Conservation (phyloP, 805 yeast species). For the Nakazawaea siamensis region DNA sequence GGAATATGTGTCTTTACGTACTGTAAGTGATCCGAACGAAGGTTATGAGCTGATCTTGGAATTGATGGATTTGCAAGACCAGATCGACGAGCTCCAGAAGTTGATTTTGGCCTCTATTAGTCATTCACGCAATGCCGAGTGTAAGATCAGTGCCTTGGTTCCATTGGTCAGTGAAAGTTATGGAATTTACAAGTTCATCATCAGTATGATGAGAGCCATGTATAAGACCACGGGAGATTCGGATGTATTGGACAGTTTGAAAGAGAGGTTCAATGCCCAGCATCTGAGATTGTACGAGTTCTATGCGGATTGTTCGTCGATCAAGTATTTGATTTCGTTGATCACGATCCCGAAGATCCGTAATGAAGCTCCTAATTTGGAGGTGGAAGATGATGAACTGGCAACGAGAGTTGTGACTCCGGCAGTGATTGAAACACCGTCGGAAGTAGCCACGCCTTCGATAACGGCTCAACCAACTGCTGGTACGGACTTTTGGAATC, state of each 20-base stretch:
- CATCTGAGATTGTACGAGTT: slow-evolving; percentile 67
- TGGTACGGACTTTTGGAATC: slow-evolving; percentile 34
- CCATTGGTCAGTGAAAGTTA: slow-evolving; percentile 88
- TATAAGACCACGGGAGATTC: slow-evolving; percentile 63
- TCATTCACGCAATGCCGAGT: slow-evolving; percentile 53
- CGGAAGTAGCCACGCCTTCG: slow-evolving; percentile 15
- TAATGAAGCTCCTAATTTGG: slow-evolving; percentile 50
- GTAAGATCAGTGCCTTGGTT: slow-evolving; percentile 78
- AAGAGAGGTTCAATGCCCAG: slow-evolving; percentile 64
- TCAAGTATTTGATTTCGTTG: slow-evolving; percentile 72
- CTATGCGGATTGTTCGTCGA: slow-evolving; percentile 82
- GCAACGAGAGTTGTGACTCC: not conserved
- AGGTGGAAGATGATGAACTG: slow-evolving; percentile 31
- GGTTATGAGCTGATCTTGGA: slow-evolving; percentile 88
- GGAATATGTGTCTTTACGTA: slow-evolving; percentile 81
- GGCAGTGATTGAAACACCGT: not conserved
- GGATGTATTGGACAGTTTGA: slow-evolving; percentile 70
- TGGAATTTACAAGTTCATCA: slow-evolving; percentile 84
- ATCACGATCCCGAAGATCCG: slow-evolving; percentile 71
- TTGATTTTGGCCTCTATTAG: slow-evolving; percentile 66
- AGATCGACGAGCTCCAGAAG: slow-evolving; percentile 70
- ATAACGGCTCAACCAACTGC: slow-evolving; percentile 43
- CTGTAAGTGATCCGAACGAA: slow-evolving; percentile 90
- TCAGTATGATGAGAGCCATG: slow-evolving; percentile 87
- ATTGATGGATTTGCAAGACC: slow-evolving; percentile 78